phyloP scores from a whole-genome alignment of 495 filamentous ascomycete genomes.

The Evernia prunastri region DNA sequence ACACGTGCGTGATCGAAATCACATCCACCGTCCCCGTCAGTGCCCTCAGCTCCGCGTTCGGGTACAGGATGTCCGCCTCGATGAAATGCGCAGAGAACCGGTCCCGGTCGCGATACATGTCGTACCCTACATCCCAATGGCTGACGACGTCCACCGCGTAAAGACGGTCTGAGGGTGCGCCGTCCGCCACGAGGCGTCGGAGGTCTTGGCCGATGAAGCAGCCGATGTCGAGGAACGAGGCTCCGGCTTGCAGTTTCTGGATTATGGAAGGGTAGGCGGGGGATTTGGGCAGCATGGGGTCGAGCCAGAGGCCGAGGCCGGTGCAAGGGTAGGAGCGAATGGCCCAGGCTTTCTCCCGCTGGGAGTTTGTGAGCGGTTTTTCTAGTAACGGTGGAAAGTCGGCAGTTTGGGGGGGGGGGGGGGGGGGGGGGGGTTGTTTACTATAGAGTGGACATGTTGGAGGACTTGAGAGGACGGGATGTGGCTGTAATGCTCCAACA shows the following conservation, averaged over 20 bases:
- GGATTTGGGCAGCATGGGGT: conserved; percentile 32
- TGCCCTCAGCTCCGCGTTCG: conserved; percentile 17
- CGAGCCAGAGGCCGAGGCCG: conserved; percentile 37
- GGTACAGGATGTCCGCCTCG: conserved; percentile 37
- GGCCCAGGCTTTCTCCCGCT: conserved; percentile 37
- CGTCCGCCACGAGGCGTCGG: conserved; percentile 34
- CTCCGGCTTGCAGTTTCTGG: conserved; percentile 14
- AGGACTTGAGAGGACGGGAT: background rate
- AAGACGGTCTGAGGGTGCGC: conserved; percentile 29
- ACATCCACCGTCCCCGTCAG: too few species aligned
- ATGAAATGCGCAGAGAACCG: conserved; percentile 44
- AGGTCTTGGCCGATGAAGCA: conserved; percentile 39
- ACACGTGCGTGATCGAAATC: too few species aligned
- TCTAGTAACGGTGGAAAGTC: too few species aligned
- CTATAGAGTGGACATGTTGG: background rate
- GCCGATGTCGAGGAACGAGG: conserved; percentile 21
- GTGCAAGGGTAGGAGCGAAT: conserved; percentile 39
- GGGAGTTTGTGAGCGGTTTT: background rate
- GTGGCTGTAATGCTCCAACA: conserved; percentile 9
- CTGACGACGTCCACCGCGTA: conserved; percentile 40
- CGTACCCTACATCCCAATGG: conserved; percentile 44
- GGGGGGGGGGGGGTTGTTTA: background rate
- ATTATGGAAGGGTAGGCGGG: conserved; percentile 27
- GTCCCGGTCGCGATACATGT: conserved; percentile 41
- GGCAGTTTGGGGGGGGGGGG: background rate